Evolutionary conservation across 768 basidiomycete species (phyloP), one percentile per base, ranked within the genome.

Genomic region (Boletus patriciae): DNA sequence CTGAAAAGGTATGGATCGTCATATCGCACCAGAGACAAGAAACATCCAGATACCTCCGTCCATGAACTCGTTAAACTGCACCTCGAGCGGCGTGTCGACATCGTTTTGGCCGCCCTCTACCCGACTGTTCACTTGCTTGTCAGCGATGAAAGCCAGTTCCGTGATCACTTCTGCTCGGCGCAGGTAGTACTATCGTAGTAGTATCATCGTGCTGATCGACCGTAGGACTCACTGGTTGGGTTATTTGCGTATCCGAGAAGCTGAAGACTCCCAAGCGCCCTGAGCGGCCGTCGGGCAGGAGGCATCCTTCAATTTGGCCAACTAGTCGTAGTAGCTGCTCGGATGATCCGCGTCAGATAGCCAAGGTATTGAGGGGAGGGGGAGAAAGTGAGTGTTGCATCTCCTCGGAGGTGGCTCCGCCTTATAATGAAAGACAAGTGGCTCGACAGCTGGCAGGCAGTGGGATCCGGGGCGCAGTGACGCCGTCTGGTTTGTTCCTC

Each of bases 21-120:
- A n/a, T 19, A 27, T 21, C 8, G 21, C 15, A 37, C 42, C 36
- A 27, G 13, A 27, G 42, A 44, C 23, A 25, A 13, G n/a, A 27
- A 33, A 36, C 18, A 34, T 11, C 18, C 21, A 40, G 13, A 46
- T 64, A 68, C 68, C 66, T 57, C 68, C 66, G 6, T 60, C 51
- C 66, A 69, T 61, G 52, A 69, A 68, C 31, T 70, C 68, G n/a
- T 62, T 31, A 5, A 69, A 69, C 41, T 52, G 51, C 49, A 69
- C 60, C 36, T 66, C 63, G n/a, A 69, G 47, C 13, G 66, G 66
- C 13, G 36, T 31, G 23, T 54, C 54, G 34, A 46, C 10, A 16
- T 49, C 44, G 15, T 19, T 12, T 27, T 42, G 49, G 15, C 13
- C 19, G 1, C 31, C 36, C 6, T 50, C 53, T 9, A 3, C 37